A percentile compares a stretch with the other conserved stretches of the same genome.
Conservation (phyloP, 2,329 filamentous ascomycete genomes). For the Ceratocystis colombiana region DNA sequence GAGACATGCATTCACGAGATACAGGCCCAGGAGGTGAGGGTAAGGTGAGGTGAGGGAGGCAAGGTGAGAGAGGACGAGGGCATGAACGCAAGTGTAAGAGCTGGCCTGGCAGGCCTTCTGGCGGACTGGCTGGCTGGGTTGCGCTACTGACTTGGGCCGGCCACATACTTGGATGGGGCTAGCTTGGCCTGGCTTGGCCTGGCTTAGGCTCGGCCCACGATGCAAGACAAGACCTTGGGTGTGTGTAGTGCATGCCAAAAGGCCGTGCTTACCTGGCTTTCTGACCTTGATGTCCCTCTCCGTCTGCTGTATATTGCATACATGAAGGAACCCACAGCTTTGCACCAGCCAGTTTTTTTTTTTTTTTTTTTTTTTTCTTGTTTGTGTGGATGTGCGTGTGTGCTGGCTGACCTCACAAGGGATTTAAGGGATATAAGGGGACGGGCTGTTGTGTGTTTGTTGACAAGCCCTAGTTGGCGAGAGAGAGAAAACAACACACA, state of each 20-base stretch:
- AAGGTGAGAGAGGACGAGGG: too few species aligned
- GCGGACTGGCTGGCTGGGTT: too few species aligned
- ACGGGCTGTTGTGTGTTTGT: background rate
- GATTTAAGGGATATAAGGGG: background rate
- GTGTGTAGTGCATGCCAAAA: slow-evolving; percentile 4
- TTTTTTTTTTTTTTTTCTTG: background rate
- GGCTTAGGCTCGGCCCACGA: background rate
- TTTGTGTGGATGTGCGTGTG: background rate
- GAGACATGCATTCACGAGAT: background rate
- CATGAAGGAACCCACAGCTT: slow-evolving; percentile 4
- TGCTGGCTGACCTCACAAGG: background rate
- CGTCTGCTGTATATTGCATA: background rate
- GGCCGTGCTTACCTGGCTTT: background rate
- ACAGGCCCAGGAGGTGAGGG: background rate
- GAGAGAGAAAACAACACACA: background rate
- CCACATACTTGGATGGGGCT: too few species aligned
- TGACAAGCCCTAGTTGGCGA: background rate
- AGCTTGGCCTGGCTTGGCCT: background rate
- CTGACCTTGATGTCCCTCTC: too few species aligned
- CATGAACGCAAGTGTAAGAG: too few species aligned
- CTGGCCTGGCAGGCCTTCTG: too few species aligned
- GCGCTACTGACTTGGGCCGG: too few species aligned
- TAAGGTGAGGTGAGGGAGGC: too few species aligned
- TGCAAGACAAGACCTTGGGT: too few species aligned
- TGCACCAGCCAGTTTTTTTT: background rate